Evolutionary conservation across 2,329 filamentous ascomycete genomes (phyloP), one percentile per base, ranked within the genome.

Genomic region (Didymosphaeria variabile): DNA sequence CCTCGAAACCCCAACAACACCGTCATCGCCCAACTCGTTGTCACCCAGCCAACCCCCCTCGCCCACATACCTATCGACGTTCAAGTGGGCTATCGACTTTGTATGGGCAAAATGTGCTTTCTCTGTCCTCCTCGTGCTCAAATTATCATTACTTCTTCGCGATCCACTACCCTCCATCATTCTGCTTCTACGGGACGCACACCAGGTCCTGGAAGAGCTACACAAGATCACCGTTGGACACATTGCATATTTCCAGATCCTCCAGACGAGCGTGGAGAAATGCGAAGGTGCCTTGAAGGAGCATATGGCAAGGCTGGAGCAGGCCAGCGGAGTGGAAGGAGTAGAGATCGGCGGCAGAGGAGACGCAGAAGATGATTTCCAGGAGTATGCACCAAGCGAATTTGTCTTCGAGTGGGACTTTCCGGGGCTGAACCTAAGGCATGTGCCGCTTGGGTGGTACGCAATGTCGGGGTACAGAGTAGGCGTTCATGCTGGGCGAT

Each of bases 361-460:
- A 3, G 76, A 60, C 72, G 78, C 79, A 15, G 81, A 83, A 54
- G 76, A 77, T 1, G 84, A 85, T 51, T 78, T 86, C 34, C 83
- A 86, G 56, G 81, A 80, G 9, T 87, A 86, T 71, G 79, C 84
- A 0, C 85, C 84, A 0, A 82, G 83, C 62, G 82, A 87, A 59
- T 87, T 87, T 62, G 80, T 85, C 0, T 82, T 85, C n/a, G 84
- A 86, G 60, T 87, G 84, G 85, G 84, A 86, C 61, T 87, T 87
- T 62, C 84, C 85, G 0, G 84, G 84, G 0, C 67, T 87, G 38
- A 85, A 82, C 76, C 57, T 87, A 45, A 82, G 83, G 66, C 83
- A 83, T 67, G 79, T 83, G 45, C 81, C 82, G 0, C 75, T 79
- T 12, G 78, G 78, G 6, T 83, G 81, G 26, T 29, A 29, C 6